Evolutionary conservation across 176 grass and related monocot genomes (phyloP).

Genomic region (Pharus latifolius): DNA sequence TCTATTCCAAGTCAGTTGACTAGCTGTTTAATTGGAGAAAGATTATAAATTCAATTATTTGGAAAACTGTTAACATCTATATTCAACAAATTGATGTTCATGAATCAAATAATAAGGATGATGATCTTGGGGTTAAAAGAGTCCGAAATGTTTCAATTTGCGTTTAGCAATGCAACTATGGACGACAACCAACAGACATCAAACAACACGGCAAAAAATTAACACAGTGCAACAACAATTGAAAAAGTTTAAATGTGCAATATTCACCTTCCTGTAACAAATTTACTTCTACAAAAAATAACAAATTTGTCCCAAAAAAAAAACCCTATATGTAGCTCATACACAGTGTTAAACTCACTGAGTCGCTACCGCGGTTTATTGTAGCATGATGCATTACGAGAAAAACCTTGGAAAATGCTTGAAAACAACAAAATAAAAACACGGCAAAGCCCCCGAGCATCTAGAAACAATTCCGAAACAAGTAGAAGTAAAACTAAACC

Average conservation of each 20-base stretch:
- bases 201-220: background rate
- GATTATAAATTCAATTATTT: background rate
- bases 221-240: background rate
- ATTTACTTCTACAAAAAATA: too few relatives aligned
- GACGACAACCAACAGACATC: background rate
- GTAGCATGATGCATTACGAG: background rate
- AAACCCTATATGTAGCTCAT: too few relatives aligned
- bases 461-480: background rate
- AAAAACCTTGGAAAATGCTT: too few relatives aligned
- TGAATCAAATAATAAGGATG: background rate
- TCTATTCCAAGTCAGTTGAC: background rate
- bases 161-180: background rate
- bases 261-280: background rate
- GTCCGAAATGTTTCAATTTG: background rate
- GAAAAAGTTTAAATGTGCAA: too few relatives aligned
- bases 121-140: background rate
- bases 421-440: background rate
- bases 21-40: background rate
- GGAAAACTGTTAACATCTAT: background rate
- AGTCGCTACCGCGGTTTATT: background rate
- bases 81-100: background rate
- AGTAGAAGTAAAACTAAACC: background rate
- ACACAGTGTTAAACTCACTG: too few relatives aligned
- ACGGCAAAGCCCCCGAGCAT: background rate
- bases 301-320: background rate